Percentiles rank a stretch among this genome's conserved stretches.
These are phyloP conservation scores for Serendipita sp. DNA, from an alignment of 768 basidiomycete genomes.

Conservation along the genomic window DNA sequence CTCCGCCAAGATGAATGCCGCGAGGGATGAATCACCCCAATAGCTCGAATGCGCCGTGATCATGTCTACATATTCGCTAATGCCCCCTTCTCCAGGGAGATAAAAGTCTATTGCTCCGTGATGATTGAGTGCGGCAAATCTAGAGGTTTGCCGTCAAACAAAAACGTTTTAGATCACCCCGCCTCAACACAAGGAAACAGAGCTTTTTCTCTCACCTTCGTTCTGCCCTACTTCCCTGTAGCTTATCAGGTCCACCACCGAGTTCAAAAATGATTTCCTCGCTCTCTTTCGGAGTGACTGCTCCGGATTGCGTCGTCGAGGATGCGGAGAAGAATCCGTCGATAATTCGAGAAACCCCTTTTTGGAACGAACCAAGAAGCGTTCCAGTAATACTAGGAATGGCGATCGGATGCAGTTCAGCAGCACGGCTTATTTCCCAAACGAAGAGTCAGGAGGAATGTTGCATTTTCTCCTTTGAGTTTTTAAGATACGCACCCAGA, in stretches of 20 bases:
- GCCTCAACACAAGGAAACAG: too few species aligned
- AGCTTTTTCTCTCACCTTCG: conserved; percentile 15
- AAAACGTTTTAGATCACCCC: background rate
- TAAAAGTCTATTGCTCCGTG: conserved; percentile 30
- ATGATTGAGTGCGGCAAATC: conserved; percentile 30
- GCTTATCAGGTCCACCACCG: conserved; percentile 10
- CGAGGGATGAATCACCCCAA: conserved; percentile 25
- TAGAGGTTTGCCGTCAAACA: background rate
- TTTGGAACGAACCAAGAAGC: conserved; percentile 18
- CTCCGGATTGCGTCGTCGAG: background rate
- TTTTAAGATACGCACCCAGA: conserved; percentile 12
- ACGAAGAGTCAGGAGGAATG: conserved; percentile 15
- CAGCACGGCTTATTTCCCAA: conserved; percentile 11
- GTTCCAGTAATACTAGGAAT: conserved; percentile 22
- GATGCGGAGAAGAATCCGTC: conserved; percentile 16
- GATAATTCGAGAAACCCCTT: conserved; percentile 17
- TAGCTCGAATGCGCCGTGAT: conserved; percentile 24
- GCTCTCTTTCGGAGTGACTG: background rate
- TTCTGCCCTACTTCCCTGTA: conserved; percentile 16
- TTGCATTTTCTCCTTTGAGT: conserved; percentile 13
- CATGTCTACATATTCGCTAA: conserved; percentile 25
- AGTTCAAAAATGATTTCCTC: conserved; percentile 12
- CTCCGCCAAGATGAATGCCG: conserved; percentile 26
- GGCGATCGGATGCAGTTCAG: conserved; percentile 15
- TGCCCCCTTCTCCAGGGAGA: conserved; percentile 23